Evolutionary conservation across 2,329 filamentous ascomycete genomes (phyloP), one percentile per base, ranked within the genome.

Genomic region (Aphanoascus verrucosus): DNA sequence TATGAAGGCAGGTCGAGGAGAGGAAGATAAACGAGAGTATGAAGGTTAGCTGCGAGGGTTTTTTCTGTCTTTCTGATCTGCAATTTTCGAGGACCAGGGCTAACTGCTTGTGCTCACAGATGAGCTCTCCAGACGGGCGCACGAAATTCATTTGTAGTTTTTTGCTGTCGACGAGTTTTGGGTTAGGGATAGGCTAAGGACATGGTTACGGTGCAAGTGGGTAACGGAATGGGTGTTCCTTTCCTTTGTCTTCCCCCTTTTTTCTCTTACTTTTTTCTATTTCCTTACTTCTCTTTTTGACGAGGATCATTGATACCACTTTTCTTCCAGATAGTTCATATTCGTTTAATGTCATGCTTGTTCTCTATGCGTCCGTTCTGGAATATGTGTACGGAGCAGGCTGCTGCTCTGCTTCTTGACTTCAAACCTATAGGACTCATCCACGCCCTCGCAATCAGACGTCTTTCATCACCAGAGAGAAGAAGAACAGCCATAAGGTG

Each of bases 1-100:
- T 17, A 52, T 55, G 32, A 60, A 58, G 19, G 57, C 57, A 12
- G 55, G 49, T 17, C 17, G 49, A 37, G 40, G 35, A 11, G 45
- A 44, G 7, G 40, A 46, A 28, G 49, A 57, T 19, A 49, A 53
- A 28, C 20, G 35, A 41, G 49, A 44, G 4, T 49, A 43, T 46
- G 53, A 57, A 50, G 49, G 55, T 57, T 15, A 48, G 56, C 48
- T 19, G 37, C 12, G 8, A 17, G 14, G 23, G 32, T 3, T 14
- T 15, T 32, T 43, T 19, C 14, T 14, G 17, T 2, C 20, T 19
- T 47, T 40, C 28, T 40, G 19, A 46, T 47, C 28, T 35, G 5
- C 8, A n/a, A 49, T 41, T 48, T 52, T 14, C 8, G 23, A 14
- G 28, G 19, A 28, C 31, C 34, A 11, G 48, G 19, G 20, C 37